phyloP scores from a whole-genome alignment of 495 filamentous ascomycete genomes.

The Xylaria acuta region DNA sequence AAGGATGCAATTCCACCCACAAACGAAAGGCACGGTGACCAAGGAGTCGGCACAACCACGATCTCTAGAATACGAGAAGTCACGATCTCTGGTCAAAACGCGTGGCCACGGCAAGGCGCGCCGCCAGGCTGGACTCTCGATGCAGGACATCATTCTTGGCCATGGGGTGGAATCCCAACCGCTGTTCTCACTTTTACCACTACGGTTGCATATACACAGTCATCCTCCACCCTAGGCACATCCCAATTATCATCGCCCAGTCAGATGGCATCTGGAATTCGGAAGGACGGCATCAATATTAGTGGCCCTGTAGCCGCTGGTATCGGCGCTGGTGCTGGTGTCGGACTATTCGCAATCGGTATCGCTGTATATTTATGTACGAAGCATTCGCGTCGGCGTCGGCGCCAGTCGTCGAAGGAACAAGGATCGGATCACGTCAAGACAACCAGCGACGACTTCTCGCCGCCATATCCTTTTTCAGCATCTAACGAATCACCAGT shows the following conservation, averaged over 20 bases:
- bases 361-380: slow-evolving; percentile 4
- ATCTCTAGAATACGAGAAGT: background rate
- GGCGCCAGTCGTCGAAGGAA: background rate
- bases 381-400: background rate
- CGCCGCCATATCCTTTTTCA: slow-evolving; percentile 11
- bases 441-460: background rate
- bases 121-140: background rate
- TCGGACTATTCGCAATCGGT: slow-evolving; percentile 13
- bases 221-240: background rate
- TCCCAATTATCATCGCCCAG: background rate
- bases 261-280: background rate
- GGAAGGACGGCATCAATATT: background rate
- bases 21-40: background rate
- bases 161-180: slow-evolving; percentile 9
- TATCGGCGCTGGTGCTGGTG: background rate
- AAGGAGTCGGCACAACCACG: background rate
- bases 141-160: background rate
- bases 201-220: slow-evolving; percentile 8
- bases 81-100: background rate
- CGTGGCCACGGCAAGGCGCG: slow-evolving; percentile 1
- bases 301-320: slow-evolving; percentile 18
- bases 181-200: slow-evolving; percentile 16
- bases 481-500: slow-evolving; percentile 20
- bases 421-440: background rate
- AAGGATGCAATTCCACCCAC: background rate